Evolutionary conservation across 352 stramenopile genomes (phyloP), one percentile per base, ranked within the genome.

Genomic region (Lagenidium sp.): DNA sequence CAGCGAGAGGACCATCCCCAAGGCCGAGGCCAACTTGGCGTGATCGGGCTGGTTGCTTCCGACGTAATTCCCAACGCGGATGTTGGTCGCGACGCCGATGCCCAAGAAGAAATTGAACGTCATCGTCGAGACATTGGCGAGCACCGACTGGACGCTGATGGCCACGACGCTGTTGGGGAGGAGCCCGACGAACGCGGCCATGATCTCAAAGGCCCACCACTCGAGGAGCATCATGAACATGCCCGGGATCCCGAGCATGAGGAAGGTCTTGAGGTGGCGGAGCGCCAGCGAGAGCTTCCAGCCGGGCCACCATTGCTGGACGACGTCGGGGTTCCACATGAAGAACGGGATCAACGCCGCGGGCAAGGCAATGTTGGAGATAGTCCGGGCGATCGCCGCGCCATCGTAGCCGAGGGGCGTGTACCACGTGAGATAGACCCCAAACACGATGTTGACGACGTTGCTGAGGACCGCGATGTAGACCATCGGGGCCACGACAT

Each of bases 401-500:
- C 84, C 83, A 3, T 89, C 53, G 44, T 75, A 96, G 10, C 82
- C 84, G 31, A 75, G 59, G 13, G 68, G 50, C 13, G 83, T 94
- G 50, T 83, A 82, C 55, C 82, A 87, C 18, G 82, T 82, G 23
- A 96, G 43, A 44, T 85, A 89, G 24, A 80, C 68, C 5, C 82
- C 82, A 1, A 86, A 42, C 4, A 57, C 44, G 13, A 89, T 47
- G 59, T 95, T 91, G 41, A 94, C 69, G 6, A 91, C 11, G 32
- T 91, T 88, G 50, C 69, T 77, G 21, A 83, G 29, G 7, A 90
- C 50, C 4, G 77, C 74, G 36, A 91, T 82, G 34, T 76, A 70
- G 26, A 94, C 69, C 78, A 95, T 89, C 2, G 85, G 85, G 18
- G 59, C 32, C n/a, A 91, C 73, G 42, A 94, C 65, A 36, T 94